Percentiles rank a stretch among this genome's conserved stretches.
These are phyloP conservation scores for Rhodotorula sp. DNA, from an alignment of 1,284 basidiomycete genomes.

Conservation along the genomic window DNA sequence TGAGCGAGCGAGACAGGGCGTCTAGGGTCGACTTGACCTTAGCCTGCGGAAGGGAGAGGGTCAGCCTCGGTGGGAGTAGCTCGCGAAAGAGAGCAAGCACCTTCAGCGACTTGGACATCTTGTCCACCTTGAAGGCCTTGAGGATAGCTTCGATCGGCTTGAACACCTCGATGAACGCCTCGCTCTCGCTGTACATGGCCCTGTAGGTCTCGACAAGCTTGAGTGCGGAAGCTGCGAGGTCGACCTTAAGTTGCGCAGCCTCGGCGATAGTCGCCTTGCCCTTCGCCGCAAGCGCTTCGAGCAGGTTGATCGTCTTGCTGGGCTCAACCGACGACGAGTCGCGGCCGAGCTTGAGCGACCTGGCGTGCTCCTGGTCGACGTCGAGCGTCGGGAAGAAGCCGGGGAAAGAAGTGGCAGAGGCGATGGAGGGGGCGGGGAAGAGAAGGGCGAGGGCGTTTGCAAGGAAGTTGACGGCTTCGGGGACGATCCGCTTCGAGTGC, in stretches of 20 bases:
- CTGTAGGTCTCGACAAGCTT: slow-evolving; percentile 66
- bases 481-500: slow-evolving; percentile 80
- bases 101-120: slow-evolving; percentile 59
- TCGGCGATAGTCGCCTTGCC: not conserved
- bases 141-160: slow-evolving; percentile 65
- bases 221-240: slow-evolving; percentile 64
- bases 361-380: slow-evolving; percentile 52
- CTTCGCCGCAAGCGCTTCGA: not conserved
- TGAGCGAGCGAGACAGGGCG: slow-evolving; percentile 63
- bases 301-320: not conserved
- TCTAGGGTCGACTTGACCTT: slow-evolving; percentile 49
- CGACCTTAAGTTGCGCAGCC: slow-evolving; percentile 56
- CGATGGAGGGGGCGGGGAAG: slow-evolving; percentile 55
- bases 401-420: slow-evolving; percentile 55
- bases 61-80: not conserved
- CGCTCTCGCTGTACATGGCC: slow-evolving; percentile 70
- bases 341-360: slow-evolving; percentile 29
- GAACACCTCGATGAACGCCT: slow-evolving; percentile 81
- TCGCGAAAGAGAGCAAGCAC: slow-evolving; percentile 52
- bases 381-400: slow-evolving; percentile 72
- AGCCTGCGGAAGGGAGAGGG: slow-evolving; percentile 3
- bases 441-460: slow-evolving; percentile 70
- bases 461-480: slow-evolving; percentile 84
- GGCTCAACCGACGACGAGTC: slow-evolving; percentile 4
- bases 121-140: slow-evolving; percentile 56